These are phyloP conservation scores for Candida arabinofermentans DNA, from an alignment of 805 yeast genomes.

Conservation along the genomic window DNA sequence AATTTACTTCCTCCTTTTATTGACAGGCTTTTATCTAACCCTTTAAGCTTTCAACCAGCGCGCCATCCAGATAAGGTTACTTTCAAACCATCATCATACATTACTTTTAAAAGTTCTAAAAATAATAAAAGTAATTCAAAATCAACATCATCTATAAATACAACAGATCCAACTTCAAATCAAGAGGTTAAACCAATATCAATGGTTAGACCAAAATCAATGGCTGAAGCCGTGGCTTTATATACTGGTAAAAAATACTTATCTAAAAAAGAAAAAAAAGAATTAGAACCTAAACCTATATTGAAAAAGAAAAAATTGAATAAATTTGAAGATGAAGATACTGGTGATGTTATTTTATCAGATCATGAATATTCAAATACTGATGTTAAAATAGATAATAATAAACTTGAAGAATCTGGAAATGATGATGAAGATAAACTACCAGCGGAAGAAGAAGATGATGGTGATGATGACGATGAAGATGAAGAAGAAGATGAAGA, in stretches of 20 bases:
- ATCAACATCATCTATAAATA: neutral
- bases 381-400: slow-evolving; percentile 4
- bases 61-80: slow-evolving; percentile 47
- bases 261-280: slow-evolving; percentile 41
- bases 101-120: slow-evolving; percentile 30
- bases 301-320: no score
- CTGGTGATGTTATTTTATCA: slow-evolving; percentile 5
- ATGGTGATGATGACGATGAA: slow-evolving; percentile 12
- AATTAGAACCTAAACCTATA: slow-evolving; percentile 20
- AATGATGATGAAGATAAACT: slow-evolving; percentile 1
- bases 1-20: slow-evolving; percentile 45
- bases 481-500: slow-evolving; percentile 28
- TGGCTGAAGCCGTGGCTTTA: slow-evolving; percentile 58
- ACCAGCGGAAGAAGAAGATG: neutral
- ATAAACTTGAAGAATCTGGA: neutral
- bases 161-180: neutral
- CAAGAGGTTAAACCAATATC: slow-evolving; percentile 6
- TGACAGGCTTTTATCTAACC: slow-evolving; percentile 58
- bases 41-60: slow-evolving; percentile 61
- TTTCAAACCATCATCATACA: slow-evolving; percentile 46
- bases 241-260: slow-evolving; percentile 53
- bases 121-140: slow-evolving; percentile 5
- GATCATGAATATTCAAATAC: slow-evolving; percentile 6
- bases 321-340: no score
- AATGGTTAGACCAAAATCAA: slow-evolving; percentile 37